These are phyloP conservation scores for Venturia carpophila DNA, from an alignment of 2,329 filamentous ascomycete genomes.

Conservation along the genomic window DNA sequence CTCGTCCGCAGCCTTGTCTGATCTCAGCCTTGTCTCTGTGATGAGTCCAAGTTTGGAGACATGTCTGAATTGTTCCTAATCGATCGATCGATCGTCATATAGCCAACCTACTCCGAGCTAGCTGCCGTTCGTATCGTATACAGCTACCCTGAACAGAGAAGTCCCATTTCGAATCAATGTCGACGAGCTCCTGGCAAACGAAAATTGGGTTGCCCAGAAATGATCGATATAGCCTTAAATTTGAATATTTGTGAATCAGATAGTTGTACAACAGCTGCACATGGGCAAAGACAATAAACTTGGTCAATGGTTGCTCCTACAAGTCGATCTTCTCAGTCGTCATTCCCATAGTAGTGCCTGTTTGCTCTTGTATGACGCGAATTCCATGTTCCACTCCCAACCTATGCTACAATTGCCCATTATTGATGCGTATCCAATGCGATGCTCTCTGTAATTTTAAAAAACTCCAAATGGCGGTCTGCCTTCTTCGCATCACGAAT, in stretches of 20 bases:
- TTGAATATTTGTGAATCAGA: not conserved
- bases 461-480: no score
- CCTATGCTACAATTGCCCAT: no score
- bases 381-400: no score
- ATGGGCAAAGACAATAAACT: not conserved
- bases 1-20: slow-evolving; percentile 10
- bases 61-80: not conserved
- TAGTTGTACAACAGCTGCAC: not conserved
- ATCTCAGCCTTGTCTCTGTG: slow-evolving; percentile 9
- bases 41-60: not conserved
- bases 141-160: not conserved
- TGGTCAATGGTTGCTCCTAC: no score
- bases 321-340: no score
- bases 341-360: no score
- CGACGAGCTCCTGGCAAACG: not conserved
- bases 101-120: not conserved
- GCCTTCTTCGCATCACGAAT: no score
- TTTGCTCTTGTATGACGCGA: no score
- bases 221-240: not conserved
- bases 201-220: not conserved
- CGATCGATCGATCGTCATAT: not conserved
- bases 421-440: no score
- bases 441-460: no score
- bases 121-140: not conserved
- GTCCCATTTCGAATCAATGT: not conserved